Evolutionary conservation across 1,139 yeast genomes (phyloP).

Genomic region (Saccharomycopsis hybrid): DNA sequence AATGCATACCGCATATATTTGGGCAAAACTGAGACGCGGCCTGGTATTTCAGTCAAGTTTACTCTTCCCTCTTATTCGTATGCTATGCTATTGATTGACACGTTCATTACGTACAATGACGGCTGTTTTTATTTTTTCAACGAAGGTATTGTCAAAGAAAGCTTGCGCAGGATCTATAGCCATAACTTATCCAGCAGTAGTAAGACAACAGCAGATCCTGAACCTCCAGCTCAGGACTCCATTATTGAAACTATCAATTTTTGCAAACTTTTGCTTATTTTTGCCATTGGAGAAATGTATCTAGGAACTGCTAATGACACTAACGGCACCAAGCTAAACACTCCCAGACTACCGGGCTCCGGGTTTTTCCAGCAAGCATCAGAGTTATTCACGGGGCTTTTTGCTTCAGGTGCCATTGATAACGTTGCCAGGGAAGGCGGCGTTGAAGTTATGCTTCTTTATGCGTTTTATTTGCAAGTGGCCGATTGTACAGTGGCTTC

Average conservation of each 20-base stretch:
- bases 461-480: constrained; percentile 77
- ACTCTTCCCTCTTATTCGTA: constrained; percentile 72
- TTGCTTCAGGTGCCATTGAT: constrained; percentile 75
- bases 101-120: constrained; percentile 72
- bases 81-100: constrained; percentile 68
- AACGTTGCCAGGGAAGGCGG: constrained; percentile 75
- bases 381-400: constrained; percentile 64
- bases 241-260: constrained; percentile 74
- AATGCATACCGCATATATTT: constrained; percentile 65
- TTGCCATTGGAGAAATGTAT: constrained; percentile 84
- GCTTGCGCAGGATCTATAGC: constrained; percentile 52
- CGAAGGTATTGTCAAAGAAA: constrained; percentile 67
- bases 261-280: constrained; percentile 65
- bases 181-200: constrained; percentile 3
- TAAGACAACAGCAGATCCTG: constrained; percentile 34
- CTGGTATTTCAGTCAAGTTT: constrained; percentile 61
- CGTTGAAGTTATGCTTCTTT: constrained; percentile 68
- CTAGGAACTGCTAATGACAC: constrained; percentile 56
- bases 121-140: constrained; percentile 85
- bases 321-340: constrained; percentile 34
- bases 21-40: constrained; percentile 61
- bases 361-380: constrained; percentile 73
- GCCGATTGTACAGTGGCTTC: constrained; percentile 83
- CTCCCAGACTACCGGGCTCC: constrained; percentile 62
- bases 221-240: constrained; percentile 46